Base-by-base conservation (phyloP, 768 basidiomycete genomes). In the Mycena venus region DNA sequence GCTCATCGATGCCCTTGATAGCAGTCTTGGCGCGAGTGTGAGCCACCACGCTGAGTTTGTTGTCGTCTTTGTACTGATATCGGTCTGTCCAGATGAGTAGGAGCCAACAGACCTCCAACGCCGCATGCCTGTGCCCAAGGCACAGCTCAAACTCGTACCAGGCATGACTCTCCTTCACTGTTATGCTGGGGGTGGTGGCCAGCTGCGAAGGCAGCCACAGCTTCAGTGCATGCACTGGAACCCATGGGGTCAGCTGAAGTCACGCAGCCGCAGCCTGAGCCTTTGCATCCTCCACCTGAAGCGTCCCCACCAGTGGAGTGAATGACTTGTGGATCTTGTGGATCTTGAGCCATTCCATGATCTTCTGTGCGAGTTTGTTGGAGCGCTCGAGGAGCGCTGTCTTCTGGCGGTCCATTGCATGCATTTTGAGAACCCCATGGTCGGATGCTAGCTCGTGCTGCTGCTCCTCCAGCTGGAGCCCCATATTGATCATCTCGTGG, bases 171-270 rank as follows among this genome's bases (percentile, higher is more conserved):
- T 31, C n/a, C 29, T 76, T 56, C 27, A 76, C 73, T 0, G 25
- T 4, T 7, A 68, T 42, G 14, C 60, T 23, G 1, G 68, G 32
- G n/a, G 4, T 34, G 8, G 9, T 67, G 25, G 51, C 79, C 69
- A 31, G 76, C 70, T 1, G 31, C 25, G 81, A 83, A 14, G 80
- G 82, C 21, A 83, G 72, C 76, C 74, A 80, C 0, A 82, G 73
- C 51, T 67, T 56, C 14, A 67, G 14, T 1, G n/a, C 34, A 23
- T 67, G 65, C 19, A 67, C 51, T 2, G 47, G 49, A 8, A 56
- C 15, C 2, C 10, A 10, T 11, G 44, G 42, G 0, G 47, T 40
- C 1, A 51, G 65, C 49, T 53, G 65, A 7, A 67, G 31, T 32
- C 49, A 32, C 4, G 65, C 47, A 11, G 34, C 36, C 8, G 4